Base-by-base conservation (phyloP, 2,329 filamentous ascomycete genomes). In the Venturia pyrina region DNA sequence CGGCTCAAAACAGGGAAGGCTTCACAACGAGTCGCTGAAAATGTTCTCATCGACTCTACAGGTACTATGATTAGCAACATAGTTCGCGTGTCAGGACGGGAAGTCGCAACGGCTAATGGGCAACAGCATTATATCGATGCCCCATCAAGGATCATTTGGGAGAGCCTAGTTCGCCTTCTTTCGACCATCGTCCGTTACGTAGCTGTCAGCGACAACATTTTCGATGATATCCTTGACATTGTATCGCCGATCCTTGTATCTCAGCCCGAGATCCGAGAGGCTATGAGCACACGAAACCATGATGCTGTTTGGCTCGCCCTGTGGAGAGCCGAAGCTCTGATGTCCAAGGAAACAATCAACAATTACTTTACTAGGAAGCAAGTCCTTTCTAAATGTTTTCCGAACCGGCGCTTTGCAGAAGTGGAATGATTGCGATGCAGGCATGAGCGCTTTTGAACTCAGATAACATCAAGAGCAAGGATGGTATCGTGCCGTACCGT, bases 281-380 rank as follows among this genome's bases (percentile, higher is more conserved):
- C 84, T 13, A 75, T 95, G 59, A 85, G 89, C 69, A 76, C 73
- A 3, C 77, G 88, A 64, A 92, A 93, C 73, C 79, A 82, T 0
- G 90, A 95, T 78, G 88, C 89, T 1, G 87, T 95, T 4, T 96
- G 91, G 91, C 75, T 93, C 69, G 79, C 80, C 50, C 75, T 84
- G 71, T 59, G n/a, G 40, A 56, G 48, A 34, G 32, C 50, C 28
- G 60, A 63, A 11, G 41, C 50, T 57, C 34, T 43, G 32, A 10
- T 32, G 40, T 66, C 28, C 24, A 40, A 32, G 32, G 10, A 24
- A 4, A 37, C 28, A 64, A 57, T 28, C 53, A 44, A 43, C 32
- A 61, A 37, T 24, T 53, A 57, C 40, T 34, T 17, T 10, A n/a
- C 37, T 66, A 50, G 50, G 40, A 32, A 32, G 24, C 41, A 37